Evolutionary conservation across 352 stramenopile species (phyloP), one percentile per base, ranked within the genome.

Genomic region (Lagenidium giganteum): DNA sequence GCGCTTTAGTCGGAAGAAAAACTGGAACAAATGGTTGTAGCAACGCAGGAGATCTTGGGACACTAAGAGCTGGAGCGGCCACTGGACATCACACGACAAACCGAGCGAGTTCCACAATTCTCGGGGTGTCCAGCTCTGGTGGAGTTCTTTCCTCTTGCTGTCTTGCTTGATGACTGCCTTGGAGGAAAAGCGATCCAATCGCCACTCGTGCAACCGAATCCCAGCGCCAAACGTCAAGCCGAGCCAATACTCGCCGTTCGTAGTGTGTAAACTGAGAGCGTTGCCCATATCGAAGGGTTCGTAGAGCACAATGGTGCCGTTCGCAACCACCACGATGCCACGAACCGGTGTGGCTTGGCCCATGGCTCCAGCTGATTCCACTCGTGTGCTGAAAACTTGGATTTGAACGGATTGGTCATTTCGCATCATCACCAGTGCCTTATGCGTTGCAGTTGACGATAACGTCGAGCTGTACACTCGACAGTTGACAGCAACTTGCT

Each of bases 1-100:
- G 18, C 80, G 80, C 41, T 92, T 92, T 31, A 92, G 47, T 2
- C 74, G 74, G 36, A 92, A 87, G 30, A 68, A 84, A 37, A 92
- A 86, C 54, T 87, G 76, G 48, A 89, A 92, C 23, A 92, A 38
- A 12, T 81, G 62, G n/a, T 51, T 54, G 40, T 92, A 92, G 5
- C 63, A 77, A 6, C 64, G 60, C 47, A 88, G 31, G 5, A 81
- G 31, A 7, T 82, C 62, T 12, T 55, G 55, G 7, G 74, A 70
- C 13, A 89, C 59, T 8, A 92, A 62, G 35, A 89, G 26, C 47
- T 84, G 80, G 35, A 91, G 55, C 7, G 78, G 78, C 75, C 78
- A 88, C 6, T 43, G 65, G 8, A 86, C 59, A 23, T 70, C 49
- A 42, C 74, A 82, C 3, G 56, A 45, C 31, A 92, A 51, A 20